Base-by-base conservation (phyloP, 805 yeast species). In the Metschnikowia bowlesiae region DNA sequence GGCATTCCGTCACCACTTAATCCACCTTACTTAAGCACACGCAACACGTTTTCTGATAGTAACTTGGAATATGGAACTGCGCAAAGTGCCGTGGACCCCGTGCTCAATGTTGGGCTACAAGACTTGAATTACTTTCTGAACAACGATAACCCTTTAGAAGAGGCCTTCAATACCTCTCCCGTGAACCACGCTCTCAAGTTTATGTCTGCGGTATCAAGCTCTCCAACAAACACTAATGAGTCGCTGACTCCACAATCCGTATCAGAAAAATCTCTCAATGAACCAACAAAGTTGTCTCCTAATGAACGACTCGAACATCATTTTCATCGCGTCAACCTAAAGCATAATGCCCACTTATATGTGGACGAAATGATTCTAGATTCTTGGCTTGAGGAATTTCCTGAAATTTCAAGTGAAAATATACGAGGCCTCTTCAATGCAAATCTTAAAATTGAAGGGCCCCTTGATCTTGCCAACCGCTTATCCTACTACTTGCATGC, bases 101-200 rank as follows among this genome's bases (percentile, higher is more conserved):
- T 53, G 44, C 49, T 52, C 34, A 52, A 55, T 37, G 48, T 65
- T 33, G 70, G 67, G 4, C 58, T 69, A n/a, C 74, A 65, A 32
- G 74, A 73, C 39, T 60, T 64, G n/a, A 68, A 69, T 49, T 64
- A 69, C 14, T 73, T 73, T 49, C 67, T 60, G 54, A 69, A 63
- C 50, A 66, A 58, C 37, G 64, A 62, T 30, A 73, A 73, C 47
- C 78, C 77, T 0, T 55, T 73, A 30, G 78, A 72, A 45, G 75
- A 71, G 16, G 60, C 65, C 4, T 59, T 73, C 34, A 18, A 50
- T 4, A 44, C 40, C 5, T 33, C 50, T 2, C 30, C 47, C 2
- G 47, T 46, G 30, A 53, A 52, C 14, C 44, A 35, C 5, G 40
- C 14, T 10, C n/a, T 37, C 10, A 38, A 18, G 8, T 7, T 38